phyloP scores from a whole-genome alignment of 2,329 filamentous ascomycete genomes.

The Ophiosphaerella korrae region DNA sequence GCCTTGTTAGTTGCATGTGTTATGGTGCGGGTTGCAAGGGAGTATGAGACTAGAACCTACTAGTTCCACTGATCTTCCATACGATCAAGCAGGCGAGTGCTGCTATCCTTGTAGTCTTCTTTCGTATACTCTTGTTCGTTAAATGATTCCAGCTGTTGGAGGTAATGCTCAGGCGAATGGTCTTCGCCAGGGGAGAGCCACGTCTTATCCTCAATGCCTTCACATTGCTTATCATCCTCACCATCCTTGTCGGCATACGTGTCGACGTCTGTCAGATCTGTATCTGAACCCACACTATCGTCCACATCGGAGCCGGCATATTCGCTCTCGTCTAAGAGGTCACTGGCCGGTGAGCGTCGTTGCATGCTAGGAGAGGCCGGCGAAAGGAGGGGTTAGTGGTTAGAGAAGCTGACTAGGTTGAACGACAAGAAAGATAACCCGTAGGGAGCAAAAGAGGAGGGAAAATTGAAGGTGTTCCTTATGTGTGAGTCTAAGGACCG shows the following conservation, averaged over 20 bases:
- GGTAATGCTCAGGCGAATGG: slow-evolving; percentile 22
- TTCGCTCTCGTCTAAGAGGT: slow-evolving; percentile 14
- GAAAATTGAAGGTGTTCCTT: no score
- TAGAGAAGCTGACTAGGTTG: no score
- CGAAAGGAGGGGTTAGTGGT: slow-evolving; percentile 2
- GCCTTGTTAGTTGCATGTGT: slow-evolving; percentile 7
- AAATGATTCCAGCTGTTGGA: slow-evolving; percentile 15
- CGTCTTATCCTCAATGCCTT: no score
- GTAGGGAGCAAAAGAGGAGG: no score
- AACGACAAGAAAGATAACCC: no score
- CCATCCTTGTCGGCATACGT: slow-evolving; percentile 10
- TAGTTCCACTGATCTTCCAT: slow-evolving; percentile 24
- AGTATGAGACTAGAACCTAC: slow-evolving; percentile 16
- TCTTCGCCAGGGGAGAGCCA: slow-evolving; percentile 15
- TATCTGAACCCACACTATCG: slow-evolving; percentile 14
- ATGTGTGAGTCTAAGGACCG: no score
- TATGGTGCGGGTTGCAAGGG: slow-evolving; percentile 7
- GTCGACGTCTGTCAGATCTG: slow-evolving; percentile 12
- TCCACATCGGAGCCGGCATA: slow-evolving; percentile 11
- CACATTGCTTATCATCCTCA: no score
- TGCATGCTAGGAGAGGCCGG: slow-evolving; percentile 6
- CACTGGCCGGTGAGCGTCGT: slow-evolving; percentile 11
- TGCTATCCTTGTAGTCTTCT: slow-evolving; percentile 27
- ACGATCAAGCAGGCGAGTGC: slow-evolving; percentile 16
- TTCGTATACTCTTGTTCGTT: slow-evolving; percentile 20